These are phyloP conservation scores for Ceratocystiopsis minuta DNA, from an alignment of 2,329 filamentous ascomycete species.

Conservation along the genomic window DNA sequence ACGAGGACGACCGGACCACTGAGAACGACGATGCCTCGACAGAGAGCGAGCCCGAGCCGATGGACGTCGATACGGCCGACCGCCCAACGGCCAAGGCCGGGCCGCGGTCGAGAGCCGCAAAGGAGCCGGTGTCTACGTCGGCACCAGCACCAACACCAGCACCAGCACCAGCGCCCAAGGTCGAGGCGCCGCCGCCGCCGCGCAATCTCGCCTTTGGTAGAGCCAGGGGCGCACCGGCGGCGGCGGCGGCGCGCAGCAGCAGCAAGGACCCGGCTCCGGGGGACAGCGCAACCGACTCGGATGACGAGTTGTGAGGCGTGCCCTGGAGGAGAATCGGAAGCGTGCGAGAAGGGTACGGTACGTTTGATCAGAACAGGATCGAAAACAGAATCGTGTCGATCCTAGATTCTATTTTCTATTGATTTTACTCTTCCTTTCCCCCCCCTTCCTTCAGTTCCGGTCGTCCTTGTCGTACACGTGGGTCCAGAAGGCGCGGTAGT, in stretches of 20 bases:
- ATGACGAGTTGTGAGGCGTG: constrained; percentile 32
- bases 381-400: background rate
- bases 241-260: constrained; percentile 1
- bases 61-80: background rate
- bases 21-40: constrained; percentile 24
- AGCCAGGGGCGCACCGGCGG: background rate
- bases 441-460: constrained; percentile 10
- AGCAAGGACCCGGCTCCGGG: constrained; percentile 5
- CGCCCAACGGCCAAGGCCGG: too few species aligned
- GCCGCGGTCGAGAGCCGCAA: background rate
- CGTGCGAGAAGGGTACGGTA: background rate
- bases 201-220: constrained; percentile 9
- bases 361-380: too few species aligned
- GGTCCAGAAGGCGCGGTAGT: constrained; percentile 42
- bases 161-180: background rate
- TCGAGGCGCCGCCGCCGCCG: constrained; percentile 13
- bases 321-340: background rate
- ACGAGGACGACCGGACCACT: constrained; percentile 12
- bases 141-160: background rate
- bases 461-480: constrained; percentile 35
- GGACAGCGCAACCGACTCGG: constrained; percentile 33
- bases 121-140: background rate
- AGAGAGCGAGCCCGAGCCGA: constrained; percentile 20
- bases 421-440: background rate
- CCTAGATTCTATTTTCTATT: background rate